A percentile compares a stretch with the other conserved stretches of the same genome.
Evolutionary conservation across 2,329 filamentous ascomycete genomes (phyloP).

Genomic region (Talaromyces sp.): DNA sequence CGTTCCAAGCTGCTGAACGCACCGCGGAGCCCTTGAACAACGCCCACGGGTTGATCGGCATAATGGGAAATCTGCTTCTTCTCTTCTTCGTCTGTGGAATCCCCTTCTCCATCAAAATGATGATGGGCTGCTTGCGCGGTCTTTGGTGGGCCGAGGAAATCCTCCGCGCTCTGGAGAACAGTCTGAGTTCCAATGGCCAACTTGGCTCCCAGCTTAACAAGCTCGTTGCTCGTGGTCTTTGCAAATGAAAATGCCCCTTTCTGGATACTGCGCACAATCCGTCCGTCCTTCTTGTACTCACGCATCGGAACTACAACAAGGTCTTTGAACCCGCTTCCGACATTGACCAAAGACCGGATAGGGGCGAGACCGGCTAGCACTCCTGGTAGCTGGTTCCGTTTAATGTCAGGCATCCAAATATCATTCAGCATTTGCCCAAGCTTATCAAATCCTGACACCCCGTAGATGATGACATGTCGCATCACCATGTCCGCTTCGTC

Average conservation of each 20-base stretch:
- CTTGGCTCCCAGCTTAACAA: slow-evolving; percentile 92
- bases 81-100: slow-evolving; percentile 60
- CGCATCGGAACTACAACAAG: slow-evolving; percentile 83
- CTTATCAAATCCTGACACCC: slow-evolving; percentile 82
- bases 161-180: slow-evolving; percentile 84
- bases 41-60: slow-evolving; percentile 85
- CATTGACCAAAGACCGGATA: slow-evolving; percentile 84
- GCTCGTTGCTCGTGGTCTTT: slow-evolving; percentile 84
- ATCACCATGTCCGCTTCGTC: slow-evolving; percentile 83
- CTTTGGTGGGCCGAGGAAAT: slow-evolving; percentile 50
- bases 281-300: slow-evolving; percentile 90
- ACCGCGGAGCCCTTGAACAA: slow-evolving; percentile 76
- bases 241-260: slow-evolving; percentile 89
- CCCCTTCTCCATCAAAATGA: slow-evolving; percentile 40
- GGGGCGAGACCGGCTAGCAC: slow-evolving; percentile 85
- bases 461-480: slow-evolving; percentile 86
- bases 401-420: slow-evolving; percentile 94
- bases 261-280: slow-evolving; percentile 82
- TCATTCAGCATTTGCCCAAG: slow-evolving; percentile 87
- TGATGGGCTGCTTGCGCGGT: slow-evolving; percentile 25
- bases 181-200: slow-evolving; percentile 91
- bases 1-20: slow-evolving; percentile 77
- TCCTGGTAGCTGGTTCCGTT: slow-evolving; percentile 77
- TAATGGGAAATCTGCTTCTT: slow-evolving; percentile 81
- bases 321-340: slow-evolving; percentile 79